Base-by-base conservation (phyloP, 2,329 filamentous ascomycete genomes). In the Aspergillus fischeri region DNA sequence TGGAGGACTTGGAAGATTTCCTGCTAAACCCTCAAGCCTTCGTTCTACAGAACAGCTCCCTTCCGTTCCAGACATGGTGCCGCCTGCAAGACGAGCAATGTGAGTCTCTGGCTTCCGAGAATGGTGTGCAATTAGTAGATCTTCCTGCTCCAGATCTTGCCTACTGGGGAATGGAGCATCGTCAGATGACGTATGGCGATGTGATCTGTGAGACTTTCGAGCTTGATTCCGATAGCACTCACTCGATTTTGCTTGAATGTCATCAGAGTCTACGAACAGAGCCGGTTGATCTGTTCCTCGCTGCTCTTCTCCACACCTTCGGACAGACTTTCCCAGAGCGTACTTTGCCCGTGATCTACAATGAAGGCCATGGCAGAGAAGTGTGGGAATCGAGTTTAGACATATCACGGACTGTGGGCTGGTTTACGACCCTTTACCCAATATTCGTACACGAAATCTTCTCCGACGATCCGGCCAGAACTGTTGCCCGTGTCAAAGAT, bases 341-440 rank as follows among this genome's bases (percentile, higher is more conserved):
- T 21, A 32, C 67, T 1, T 60, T 74, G 1, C 73, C 78, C 3
- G 72, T 75, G 0, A 75, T 81, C 47, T 77, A 77, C 60, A 80
- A 79, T 27, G 79, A 81, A 64, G 77, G 78, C 0, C 79, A 81
- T 49, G 79, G 79, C 7, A 69, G 79, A 42, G 78, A 81, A 61
- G 68, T 74, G 0, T 80, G 78, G 71, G 72, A 79, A 51, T 51
- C 70, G 0, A 71, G 70, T 2, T 75, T 81, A 50, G 79, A 81
- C 50, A 72, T 81, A 4, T 79, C 78, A 2, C 72, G 77, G 5
- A 81, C 79, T 1, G 72, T 81, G 2, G 80, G 80, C 6, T 82
- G 80, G 80, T 82, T 81, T 57, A 81, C 79, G 0, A 78, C 77
- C 24, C 64, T 81, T 7, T 78, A 77, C 52, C 79, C 79, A 0